Base-by-base conservation (phyloP, 2,329 filamentous ascomycete species). In the Neophaeococcomyces mojaviensis region DNA sequence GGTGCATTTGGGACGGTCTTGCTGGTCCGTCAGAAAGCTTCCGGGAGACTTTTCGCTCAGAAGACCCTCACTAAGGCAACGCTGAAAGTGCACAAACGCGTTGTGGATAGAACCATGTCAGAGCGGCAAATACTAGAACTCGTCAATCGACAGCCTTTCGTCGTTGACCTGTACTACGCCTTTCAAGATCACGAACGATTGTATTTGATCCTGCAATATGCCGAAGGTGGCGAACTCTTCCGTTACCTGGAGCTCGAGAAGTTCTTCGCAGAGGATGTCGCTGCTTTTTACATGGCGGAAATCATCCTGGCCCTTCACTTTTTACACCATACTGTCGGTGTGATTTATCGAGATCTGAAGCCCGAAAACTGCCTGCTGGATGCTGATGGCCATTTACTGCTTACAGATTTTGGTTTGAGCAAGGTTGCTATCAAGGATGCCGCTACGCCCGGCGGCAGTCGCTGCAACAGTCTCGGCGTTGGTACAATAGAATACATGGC, bases 401-500 rank as follows among this genome's bases (percentile, higher is more conserved):
- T 98, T 22, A 97, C 94, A 1, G 94, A 98, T 65, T 98, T 98
- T 63, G 92, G 92, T 3, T 78, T 98, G 15, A 94, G 87, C 68
- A 98, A 98, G 68, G 92, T 97, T 26, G 83, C 89, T 1, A 77
- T 92, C 13, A 82, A 88, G 48, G 81, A 81, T 34, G 70, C 73
- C 32, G 71, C 66, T 64, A 68, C 58, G 19, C 55, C 57, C 1
- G 68, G 78, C 45, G 76, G 78, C 46, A 75, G 75, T 53, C 74
- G 73, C 26, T 96, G 90, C 73, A 87, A 88, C 67, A 95, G 88
- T 34, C 84, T 96, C 55, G 56, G 55, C 10, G 79, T 96, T 8
- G 92, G 92, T 41, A 98, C 92, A 0, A 84, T 96, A 48, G 92
- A 97, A 64, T 98, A 98, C 75, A 98, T 98, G 92, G 94, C 92